Evolutionary conservation across 441 rosid species (phyloP), one percentile per base, ranked within the genome.

Genomic region (Croton setiger): DNA sequence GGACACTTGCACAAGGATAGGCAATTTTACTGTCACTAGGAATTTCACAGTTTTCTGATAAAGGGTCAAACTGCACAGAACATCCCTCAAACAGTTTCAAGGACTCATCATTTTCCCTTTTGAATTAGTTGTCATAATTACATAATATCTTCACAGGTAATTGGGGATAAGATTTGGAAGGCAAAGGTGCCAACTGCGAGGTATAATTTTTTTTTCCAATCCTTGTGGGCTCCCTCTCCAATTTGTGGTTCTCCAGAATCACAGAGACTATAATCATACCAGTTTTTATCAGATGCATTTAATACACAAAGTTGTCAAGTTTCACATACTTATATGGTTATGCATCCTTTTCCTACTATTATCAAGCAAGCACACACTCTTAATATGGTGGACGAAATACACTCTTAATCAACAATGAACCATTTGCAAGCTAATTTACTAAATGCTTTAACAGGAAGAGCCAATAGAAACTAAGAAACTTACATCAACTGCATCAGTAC

Each of bases 401-500:
- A 47, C 31, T 43, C 13, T n/a, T 9, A 63, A 44, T 39, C 8
- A n/a, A 14, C 14, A 45, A 63, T 33, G 48, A 37, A 52, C 45
- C 15, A 43, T 55, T 31, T 8, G 27, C 55, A 43, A 57, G 20
- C 45, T 39, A 60, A 47, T 31, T 27, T 27, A 27, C 31, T 27
- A 17, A 18, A 43, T 14, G 4, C 10, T 10, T 54, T 18, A 55
- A 5, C 18, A 64, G 31, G 31, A 27, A 27, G 1, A 27, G 31
- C 31, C 54, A 74, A 36, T 23, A 67, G 10, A 57, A 69, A 37
- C 60, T 55, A 74, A 69, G 67, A 55, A 74, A 82, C 92, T 88
- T 86, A 94, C 98, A 62, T 94, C 99, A 54, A 84, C 97, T 63
- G 99, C 98, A 84, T 94, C 96, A 15, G 99, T 94, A 52, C 97